Evolutionary conservation across 441 rosid genomes (phyloP), one percentile per base, ranked within the genome.

Genomic region (Populus hybrid): DNA sequence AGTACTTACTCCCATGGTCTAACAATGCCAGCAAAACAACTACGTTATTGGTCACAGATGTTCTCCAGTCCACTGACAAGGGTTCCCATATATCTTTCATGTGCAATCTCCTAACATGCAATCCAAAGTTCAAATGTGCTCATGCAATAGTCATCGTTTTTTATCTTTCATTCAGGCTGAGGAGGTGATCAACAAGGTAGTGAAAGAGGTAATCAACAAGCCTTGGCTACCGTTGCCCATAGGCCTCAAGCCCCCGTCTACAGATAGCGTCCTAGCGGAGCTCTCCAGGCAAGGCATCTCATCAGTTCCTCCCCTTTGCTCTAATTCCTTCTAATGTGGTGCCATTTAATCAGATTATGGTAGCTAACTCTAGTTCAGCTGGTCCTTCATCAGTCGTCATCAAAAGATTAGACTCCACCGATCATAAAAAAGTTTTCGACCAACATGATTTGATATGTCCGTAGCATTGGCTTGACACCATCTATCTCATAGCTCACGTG

Each of bases 221-320:
- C 98, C 99, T 54, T 90, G 97, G 99, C 80, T 94, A 50, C 97
- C 99, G 16, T 80, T 91, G 81, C 99, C 99, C 5, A 74, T 95
- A 34, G 97, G 99, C 26, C 91, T 95, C 0, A 94, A 91, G 80
- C 92, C 97, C 28, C 98, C 99, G 4, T 83, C 98, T 3, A 85
- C 92, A 4, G 98, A 95, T 2, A 77, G 81, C 72, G 97, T 95
- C 59, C 85, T 94, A 1, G 88, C 91, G 4, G 99, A 95, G 85
- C 95, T 95, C 36, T 91, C 93, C 34, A 88, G 88, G 77, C 93
- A 90, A 88, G 97, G 97, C 65, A 90, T 96, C 81, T 82, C 87
- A 69, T 80, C 84, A 87, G 69, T 93, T 63, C 97, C 93, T 74
- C 82, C 91, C 16, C 80, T 59, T 68, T 82, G 81, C 83, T 80